Evolutionary conservation across 768 basidiomycete species (phyloP).

Genomic region (Mycena rebaudengoi): DNA sequence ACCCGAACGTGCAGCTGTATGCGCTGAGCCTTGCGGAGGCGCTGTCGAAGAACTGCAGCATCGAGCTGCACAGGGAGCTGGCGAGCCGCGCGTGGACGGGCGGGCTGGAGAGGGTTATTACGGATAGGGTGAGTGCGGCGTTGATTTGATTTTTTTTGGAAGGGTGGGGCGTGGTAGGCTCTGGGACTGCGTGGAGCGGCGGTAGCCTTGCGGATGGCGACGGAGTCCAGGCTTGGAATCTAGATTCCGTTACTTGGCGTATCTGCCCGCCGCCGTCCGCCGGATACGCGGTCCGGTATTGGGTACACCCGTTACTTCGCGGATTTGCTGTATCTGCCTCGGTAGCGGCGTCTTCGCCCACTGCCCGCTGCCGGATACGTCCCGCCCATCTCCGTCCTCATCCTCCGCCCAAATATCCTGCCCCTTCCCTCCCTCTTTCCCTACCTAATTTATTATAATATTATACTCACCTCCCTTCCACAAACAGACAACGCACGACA

Average conservation of each 20-base stretch:
- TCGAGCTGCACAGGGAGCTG: constrained; percentile 84
- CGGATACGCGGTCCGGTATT: too few species aligned
- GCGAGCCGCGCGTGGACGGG: constrained; percentile 91
- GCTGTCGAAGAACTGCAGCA: constrained; percentile 89
- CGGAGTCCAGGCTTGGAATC: too few species aligned
- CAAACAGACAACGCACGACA: constrained; percentile 91
- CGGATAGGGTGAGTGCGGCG: constrained; percentile 80
- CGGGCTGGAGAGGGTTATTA: constrained; percentile 85
- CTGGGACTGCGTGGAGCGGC: too few species aligned
- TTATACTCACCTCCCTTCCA: neutral
- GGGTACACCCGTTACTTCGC: too few species aligned
- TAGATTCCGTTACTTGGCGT: too few species aligned
- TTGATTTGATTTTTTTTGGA: neutral
- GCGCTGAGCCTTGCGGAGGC: constrained; percentile 89
- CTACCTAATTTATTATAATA: constrained; percentile 2
- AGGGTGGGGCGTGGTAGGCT: neutral
- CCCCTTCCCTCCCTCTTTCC: neutral
- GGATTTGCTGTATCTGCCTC: too few species aligned
- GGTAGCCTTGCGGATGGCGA: too few species aligned
- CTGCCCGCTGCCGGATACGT: too few species aligned
- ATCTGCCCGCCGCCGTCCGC: too few species aligned
- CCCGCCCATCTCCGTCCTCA: too few species aligned
- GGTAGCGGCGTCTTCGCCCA: too few species aligned
- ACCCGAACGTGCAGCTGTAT: constrained; percentile 96
- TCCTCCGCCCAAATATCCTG: neutral